Base-by-base conservation (phyloP, 1,284 basidiomycete genomes). In the Leucoagaricus sp. region DNA sequence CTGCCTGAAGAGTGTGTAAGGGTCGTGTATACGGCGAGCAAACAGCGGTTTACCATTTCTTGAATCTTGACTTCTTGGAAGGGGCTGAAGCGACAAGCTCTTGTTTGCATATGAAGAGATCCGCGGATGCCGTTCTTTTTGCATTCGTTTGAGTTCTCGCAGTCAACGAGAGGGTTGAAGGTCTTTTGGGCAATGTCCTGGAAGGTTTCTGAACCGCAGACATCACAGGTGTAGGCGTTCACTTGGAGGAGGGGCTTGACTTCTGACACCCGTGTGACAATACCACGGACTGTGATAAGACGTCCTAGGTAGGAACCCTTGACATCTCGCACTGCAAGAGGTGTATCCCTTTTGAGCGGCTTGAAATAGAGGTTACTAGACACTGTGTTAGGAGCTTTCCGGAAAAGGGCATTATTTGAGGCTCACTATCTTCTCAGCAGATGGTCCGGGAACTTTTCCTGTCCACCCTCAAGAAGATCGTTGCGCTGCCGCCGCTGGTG, bases 11-110 rank as follows among this genome's bases (percentile, higher is more conserved):
- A 19, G 3, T n/a, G 28, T 1, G 15, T 55, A 21, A 55, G 34
- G n/a, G 1, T 13, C 10, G 26, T 36, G 15, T 13, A 19, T 55
- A 56, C 9, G 9, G 9, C 17, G 1, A 12, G 21, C 2, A 7
- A 55, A 48, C 10, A 26, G 34, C 34, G 17, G 69, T 81, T 55
- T 59, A 91, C 93, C 96, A 99, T 97, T 74, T 99, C 97, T 72
- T 99, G 97, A 48, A 99, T 94, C 75, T 97, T 97, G 63, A 98
- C 87, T 72, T 99, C 97, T 70, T 99, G 97, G 81, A 99, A 99
- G 0, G 96, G 94, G 65, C 91, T 93, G 74, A 99, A 99, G 58
- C 97, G 89, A 75, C 93, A 94, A 19, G 97, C 97, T 33, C 97
- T 84, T 2, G 96, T 98, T 75, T 99, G 97, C 91, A 98, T 98